Evolutionary conservation across 1,284 basidiomycete genomes (phyloP).

Genomic region (Sphagnurus paluster): DNA sequence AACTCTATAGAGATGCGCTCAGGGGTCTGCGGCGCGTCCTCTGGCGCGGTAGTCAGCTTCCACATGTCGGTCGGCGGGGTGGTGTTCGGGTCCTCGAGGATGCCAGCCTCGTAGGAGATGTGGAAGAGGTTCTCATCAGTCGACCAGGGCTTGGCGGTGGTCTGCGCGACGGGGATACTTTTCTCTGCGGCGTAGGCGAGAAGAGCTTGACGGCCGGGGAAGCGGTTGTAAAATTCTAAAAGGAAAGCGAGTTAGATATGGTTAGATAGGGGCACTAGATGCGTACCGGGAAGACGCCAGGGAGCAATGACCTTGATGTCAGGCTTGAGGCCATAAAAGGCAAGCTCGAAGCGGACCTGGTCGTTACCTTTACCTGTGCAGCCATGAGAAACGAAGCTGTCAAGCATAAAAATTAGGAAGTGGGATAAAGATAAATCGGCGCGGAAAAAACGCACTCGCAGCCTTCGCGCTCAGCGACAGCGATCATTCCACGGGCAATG

Average conservation of each 20-base stretch:
- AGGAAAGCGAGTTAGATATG: background rate
- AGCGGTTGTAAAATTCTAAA: conserved; percentile 94
- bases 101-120: conserved; percentile 99
- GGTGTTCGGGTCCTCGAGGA: conserved; percentile 95
- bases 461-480: conserved; percentile 84
- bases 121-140: conserved; percentile 99
- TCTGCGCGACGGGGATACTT: conserved; percentile 93
- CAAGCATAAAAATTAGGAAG: conserved; percentile 8
- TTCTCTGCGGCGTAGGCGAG: conserved; percentile 90
- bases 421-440: background rate
- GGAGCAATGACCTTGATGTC: conserved; percentile 99
- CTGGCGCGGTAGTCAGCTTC: conserved; percentile 91
- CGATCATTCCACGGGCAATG: conserved; percentile 99
- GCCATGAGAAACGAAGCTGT: conserved; percentile 93
- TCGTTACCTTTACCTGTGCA: conserved; percentile 99
- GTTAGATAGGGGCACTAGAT: background rate
- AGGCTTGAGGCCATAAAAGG: conserved; percentile 98
- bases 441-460: conserved; percentile 82
- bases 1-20: conserved; percentile 89
- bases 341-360: conserved; percentile 98
- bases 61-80: conserved; percentile 99
- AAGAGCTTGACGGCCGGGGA: conserved; percentile 92
- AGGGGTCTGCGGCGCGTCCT: conserved; percentile 80
- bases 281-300: conserved; percentile 89
- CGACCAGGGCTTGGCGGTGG: conserved; percentile 97